These are phyloP conservation scores for Taphrina betulina DNA, from an alignment of 1,139 yeast genomes.

Conservation along the genomic window DNA sequence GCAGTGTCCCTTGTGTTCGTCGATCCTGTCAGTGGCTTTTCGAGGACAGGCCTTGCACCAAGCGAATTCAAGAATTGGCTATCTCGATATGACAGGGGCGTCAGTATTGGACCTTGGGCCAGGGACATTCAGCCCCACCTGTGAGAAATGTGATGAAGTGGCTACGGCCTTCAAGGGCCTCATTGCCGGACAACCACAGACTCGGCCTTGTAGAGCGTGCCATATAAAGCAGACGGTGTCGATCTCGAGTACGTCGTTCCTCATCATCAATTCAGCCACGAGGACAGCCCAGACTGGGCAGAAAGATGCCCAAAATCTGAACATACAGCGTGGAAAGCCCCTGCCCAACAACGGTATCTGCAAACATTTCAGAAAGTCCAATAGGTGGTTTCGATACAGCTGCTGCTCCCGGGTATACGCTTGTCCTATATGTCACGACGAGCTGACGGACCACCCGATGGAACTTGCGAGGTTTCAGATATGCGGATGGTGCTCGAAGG, in stretches of 20 bases:
- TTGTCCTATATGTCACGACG: constrained; percentile 50
- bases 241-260: constrained; percentile 39
- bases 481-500: constrained; percentile 50
- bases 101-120: constrained; percentile 46
- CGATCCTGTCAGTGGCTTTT: constrained; percentile 4
- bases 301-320: constrained; percentile 10
- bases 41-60: constrained; percentile 17
- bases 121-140: constrained; percentile 46
- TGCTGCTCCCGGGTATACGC: constrained; percentile 49
- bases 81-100: constrained; percentile 47
- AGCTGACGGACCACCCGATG: constrained; percentile 44
- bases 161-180: constrained; percentile 42
- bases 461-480: constrained; percentile 47
- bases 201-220: constrained; percentile 45
- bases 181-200: constrained; percentile 43
- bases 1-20: constrained; percentile 19
- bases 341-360: constrained; percentile 48
- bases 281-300: neutral
- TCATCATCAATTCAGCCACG: constrained; percentile 41
- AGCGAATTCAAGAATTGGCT: constrained; percentile 43
- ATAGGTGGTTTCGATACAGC: constrained; percentile 49
- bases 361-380: constrained; percentile 47
- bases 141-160: constrained; percentile 42
- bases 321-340: constrained; percentile 43
- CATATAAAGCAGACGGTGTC: constrained; percentile 44